phyloP scores from a whole-genome alignment of 768 basidiomycete genomes.

The Rhodotorula sphaerocarpa region DNA sequence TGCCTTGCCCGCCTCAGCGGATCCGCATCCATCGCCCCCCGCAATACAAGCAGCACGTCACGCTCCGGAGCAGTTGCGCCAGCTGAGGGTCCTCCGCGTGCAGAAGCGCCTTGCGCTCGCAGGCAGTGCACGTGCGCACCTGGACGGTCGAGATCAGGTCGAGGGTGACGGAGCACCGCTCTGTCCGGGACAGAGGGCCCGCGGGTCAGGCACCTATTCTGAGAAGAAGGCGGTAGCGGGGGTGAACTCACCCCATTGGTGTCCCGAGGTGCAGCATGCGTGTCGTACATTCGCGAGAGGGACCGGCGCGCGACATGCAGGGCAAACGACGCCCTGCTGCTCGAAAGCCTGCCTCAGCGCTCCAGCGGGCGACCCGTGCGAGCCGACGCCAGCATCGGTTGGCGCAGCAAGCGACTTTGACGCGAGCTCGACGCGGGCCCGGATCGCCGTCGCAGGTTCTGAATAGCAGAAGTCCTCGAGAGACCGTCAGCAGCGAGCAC shows the following conservation, averaged over 20 bases:
- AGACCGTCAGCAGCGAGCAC: too few species aligned
- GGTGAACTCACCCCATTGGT: conserved; percentile 18
- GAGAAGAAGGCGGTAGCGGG: too few species aligned
- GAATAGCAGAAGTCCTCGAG: too few species aligned
- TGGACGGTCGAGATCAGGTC: conserved; percentile 9
- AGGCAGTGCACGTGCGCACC: conserved; percentile 9
- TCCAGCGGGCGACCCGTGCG: neutral
- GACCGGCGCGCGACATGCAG: conserved; percentile 5
- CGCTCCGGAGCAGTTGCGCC: neutral
- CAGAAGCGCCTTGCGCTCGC: conserved; percentile 18
- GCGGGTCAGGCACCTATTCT: neutral
- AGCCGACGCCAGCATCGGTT: neutral
- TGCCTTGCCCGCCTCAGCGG: neutral
- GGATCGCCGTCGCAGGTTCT: neutral
- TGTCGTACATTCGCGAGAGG: conserved; percentile 9
- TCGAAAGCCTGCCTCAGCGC: conserved; percentile 4
- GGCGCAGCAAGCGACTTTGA: conserved; percentile 1
- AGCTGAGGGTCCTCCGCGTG: neutral
- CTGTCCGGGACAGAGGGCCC: neutral
- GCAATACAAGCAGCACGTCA: conserved; percentile 14
- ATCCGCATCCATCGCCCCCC: conserved; percentile 18
- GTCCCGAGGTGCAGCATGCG: conserved; percentile 5
- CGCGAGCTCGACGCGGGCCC: conserved; percentile 15
- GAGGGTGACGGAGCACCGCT: conserved; percentile 24
- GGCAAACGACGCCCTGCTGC: neutral